phyloP scores from a whole-genome alignment of 495 filamentous ascomycete genomes.

The Penicillium lagena region DNA sequence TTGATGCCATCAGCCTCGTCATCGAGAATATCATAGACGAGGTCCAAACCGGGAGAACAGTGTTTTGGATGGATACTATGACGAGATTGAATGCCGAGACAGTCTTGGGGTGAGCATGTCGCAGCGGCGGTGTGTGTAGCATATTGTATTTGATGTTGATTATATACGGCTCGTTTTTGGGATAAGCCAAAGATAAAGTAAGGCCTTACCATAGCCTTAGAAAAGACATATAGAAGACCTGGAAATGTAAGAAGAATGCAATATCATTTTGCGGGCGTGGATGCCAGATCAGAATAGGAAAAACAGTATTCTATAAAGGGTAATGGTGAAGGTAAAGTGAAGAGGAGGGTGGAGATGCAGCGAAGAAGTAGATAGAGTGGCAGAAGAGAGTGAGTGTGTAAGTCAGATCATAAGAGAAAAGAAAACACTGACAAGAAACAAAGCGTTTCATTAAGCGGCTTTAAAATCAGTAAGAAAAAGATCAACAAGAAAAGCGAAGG shows the following conservation, averaged over 20 bases:
- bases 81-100: too few relatives aligned
- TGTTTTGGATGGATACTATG: too few relatives aligned
- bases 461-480: slow-evolving; percentile 2
- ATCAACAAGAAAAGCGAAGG: slow-evolving; percentile 1
- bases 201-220: too few relatives aligned
- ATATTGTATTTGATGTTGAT: too few relatives aligned
- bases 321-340: neutral
- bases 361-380: neutral
- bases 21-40: too few relatives aligned
- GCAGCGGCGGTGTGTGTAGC: too few relatives aligned
- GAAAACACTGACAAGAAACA: neutral
- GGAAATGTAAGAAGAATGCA: neutral
- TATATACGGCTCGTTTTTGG: too few relatives aligned
- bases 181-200: too few relatives aligned
- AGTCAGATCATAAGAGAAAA: slow-evolving; percentile 7
- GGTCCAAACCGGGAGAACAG: too few relatives aligned
- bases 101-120: too few relatives aligned
- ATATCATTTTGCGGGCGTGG: neutral
- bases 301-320: slow-evolving; percentile 6
- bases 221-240: neutral
- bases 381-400: neutral
- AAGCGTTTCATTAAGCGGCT: slow-evolving; percentile 1
- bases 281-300: neutral
- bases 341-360: neutral
- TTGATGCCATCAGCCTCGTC: too few relatives aligned